These are phyloP conservation scores for Phaseolus coccineus DNA, from an alignment of 331 rosid genomes.

Conservation along the genomic window DNA sequence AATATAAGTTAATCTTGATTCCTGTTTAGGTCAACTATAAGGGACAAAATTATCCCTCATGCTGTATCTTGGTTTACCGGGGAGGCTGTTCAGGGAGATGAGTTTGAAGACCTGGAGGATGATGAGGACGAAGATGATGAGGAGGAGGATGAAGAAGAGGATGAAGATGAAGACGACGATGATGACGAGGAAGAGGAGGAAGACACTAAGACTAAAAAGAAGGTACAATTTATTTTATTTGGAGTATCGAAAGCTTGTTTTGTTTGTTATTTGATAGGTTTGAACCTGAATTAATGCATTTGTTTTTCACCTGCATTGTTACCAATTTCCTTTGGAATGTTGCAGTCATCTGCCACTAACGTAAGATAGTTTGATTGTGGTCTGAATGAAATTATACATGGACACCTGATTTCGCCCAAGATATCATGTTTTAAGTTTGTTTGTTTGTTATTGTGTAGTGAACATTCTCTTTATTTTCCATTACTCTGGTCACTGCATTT, in stretches of 20 bases:
- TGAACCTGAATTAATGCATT: conserved; percentile 4
- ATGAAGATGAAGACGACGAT: conserved; percentile 41
- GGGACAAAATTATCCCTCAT: conserved; percentile 87
- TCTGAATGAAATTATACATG: neutral
- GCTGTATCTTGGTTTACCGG: conserved; percentile 96
- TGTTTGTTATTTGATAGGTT: neutral
- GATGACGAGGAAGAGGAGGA: conserved; percentile 50
- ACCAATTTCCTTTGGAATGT: conserved; percentile 26
- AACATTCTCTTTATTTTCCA: neutral
- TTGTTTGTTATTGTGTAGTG: neutral
- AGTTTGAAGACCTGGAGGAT: conserved; percentile 69
- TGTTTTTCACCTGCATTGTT: neutral
- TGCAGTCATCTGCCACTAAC: conserved; percentile 65
- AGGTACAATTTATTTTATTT: conserved; percentile 49
- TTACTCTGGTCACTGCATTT: neutral
- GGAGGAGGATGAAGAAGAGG: conserved; percentile 55
- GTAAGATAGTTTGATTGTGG: conserved; percentile 39
- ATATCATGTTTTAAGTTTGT: neutral
- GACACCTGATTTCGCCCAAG: neutral
- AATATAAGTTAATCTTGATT: conserved; percentile 7
- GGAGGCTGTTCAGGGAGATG: conserved; percentile 78
- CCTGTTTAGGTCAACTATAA: conserved; percentile 65
- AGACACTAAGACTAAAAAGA: conserved; percentile 60
- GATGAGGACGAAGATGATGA: conserved; percentile 61
- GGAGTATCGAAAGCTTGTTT: neutral